A percentile compares a stretch with the other conserved stretches of the same genome.
phyloP scores from a whole-genome alignment of 169 alveolate genomes.

The Perkinsus chesapeaki region DNA sequence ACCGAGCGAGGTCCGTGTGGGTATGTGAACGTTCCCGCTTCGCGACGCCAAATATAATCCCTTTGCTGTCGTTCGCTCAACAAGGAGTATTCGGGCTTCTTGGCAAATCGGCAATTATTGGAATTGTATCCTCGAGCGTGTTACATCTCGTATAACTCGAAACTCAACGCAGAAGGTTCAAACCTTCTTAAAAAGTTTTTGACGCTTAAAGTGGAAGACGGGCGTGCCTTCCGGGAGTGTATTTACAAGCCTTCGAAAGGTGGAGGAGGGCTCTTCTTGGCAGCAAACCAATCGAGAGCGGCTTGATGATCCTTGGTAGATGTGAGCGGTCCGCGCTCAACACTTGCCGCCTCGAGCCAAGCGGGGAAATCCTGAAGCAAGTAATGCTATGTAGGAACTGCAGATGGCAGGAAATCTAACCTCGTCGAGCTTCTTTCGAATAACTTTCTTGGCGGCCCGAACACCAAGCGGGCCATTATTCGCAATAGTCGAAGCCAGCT shows the following conservation, averaged over 20 bases:
- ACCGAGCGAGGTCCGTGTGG: too few relatives aligned
- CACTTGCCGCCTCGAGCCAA: neutral
- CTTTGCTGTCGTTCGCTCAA: too few relatives aligned
- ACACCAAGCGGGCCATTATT: neutral
- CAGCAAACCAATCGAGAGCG: neutral
- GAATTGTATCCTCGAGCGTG: too few relatives aligned
- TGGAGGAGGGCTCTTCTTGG: neutral
- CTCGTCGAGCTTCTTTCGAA: neutral
- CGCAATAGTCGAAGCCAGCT: neutral
- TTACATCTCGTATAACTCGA: too few relatives aligned
- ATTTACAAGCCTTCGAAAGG: neutral
- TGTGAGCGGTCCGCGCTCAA: neutral
- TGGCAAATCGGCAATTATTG: too few relatives aligned
- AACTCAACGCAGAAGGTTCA: too few relatives aligned
- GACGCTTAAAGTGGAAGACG: too few relatives aligned
- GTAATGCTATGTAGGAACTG: neutral
- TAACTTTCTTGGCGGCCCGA: neutral
- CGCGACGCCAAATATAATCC: too few relatives aligned
- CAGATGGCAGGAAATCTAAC: neutral
- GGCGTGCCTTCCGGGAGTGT: too few relatives aligned
- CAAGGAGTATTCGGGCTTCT: too few relatives aligned
- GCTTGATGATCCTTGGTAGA: neutral
- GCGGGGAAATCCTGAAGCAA: neutral
- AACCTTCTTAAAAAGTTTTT: too few relatives aligned
- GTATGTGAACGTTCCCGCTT: too few relatives aligned